Percentiles rank a stretch among this genome's conserved stretches.
Evolutionary conservation across 805 yeast genomes (phyloP).

Genomic region (Spathaspora passalidarum): DNA sequence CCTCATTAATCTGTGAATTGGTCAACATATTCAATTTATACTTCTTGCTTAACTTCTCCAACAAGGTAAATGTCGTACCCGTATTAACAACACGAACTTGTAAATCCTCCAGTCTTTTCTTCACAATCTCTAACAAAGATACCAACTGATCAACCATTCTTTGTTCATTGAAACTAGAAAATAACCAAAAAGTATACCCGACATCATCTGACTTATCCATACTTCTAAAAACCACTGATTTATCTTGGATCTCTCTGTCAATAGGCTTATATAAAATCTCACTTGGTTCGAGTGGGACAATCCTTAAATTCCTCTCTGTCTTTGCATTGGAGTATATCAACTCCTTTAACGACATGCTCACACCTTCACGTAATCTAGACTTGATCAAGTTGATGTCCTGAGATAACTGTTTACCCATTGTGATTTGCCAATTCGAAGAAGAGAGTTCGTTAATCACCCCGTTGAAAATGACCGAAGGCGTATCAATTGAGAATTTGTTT

Average conservation of each 20-base stretch:
- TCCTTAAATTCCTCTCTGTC: constrained; percentile 41
- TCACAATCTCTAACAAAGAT: constrained; percentile 26
- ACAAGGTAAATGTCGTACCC: constrained; percentile 9
- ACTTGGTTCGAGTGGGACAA: constrained; percentile 32
- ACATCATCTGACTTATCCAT: constrained; percentile 24
- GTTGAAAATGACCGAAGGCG: constrained; percentile 61
- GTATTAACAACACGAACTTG: constrained; percentile 37
- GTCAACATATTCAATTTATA: constrained; percentile 6
- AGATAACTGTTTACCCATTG: constrained; percentile 49
- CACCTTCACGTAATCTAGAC: constrained; percentile 20
- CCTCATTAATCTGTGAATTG: constrained; percentile 10
- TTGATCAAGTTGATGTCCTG: constrained; percentile 47
- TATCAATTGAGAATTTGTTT: constrained; percentile 31
- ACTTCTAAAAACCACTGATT: constrained; percentile 21
- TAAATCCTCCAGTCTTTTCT: constrained; percentile 24
- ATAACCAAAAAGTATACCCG: constrained; percentile 51
- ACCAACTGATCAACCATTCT: constrained; percentile 43
- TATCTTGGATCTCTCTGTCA: constrained; percentile 20
- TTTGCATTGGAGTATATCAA: constrained; percentile 43
- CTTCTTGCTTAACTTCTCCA: constrained; percentile 2
- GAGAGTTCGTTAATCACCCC: constrained; percentile 63
- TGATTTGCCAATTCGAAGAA: constrained; percentile 51
- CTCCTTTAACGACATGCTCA: constrained; percentile 32
- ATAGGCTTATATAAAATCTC: constrained; percentile 30
- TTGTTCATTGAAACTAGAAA: constrained; percentile 51